A percentile compares a stretch with the other conserved stretches of the same genome.
These are phyloP conservation scores for Debaryomyces tyrocola DNA, from an alignment of 805 yeast species.

Conservation along the genomic window DNA sequence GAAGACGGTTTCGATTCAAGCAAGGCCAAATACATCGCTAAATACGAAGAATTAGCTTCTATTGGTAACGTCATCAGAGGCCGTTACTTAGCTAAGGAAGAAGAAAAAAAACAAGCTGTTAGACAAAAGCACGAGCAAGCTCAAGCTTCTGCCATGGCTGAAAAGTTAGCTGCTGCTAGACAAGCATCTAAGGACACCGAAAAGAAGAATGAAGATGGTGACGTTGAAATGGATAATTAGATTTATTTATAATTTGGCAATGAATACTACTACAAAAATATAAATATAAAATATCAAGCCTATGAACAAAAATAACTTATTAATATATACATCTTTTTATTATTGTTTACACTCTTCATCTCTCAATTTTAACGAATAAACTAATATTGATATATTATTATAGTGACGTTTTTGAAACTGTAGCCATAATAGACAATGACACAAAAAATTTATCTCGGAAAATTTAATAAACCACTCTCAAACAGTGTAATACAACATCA, in stretches of 20 bases:
- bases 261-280: not conserved
- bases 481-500: no score
- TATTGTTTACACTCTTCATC: no score
- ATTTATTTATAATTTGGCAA: not conserved
- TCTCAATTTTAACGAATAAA: no score
- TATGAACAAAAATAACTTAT: not conserved
- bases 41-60: slow-evolving; percentile 94
- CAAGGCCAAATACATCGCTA: slow-evolving; percentile 96
- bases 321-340: not conserved
- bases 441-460: not conserved
- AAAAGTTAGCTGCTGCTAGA: slow-evolving; percentile 78
- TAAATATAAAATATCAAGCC: not conserved
- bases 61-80: slow-evolving; percentile 94
- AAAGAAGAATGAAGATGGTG: slow-evolving; percentile 26
- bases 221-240: slow-evolving; percentile 32
- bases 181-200: slow-evolving; percentile 42
- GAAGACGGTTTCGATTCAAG: slow-evolving; percentile 96
- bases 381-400: no score
- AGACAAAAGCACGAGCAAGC: slow-evolving; percentile 86
- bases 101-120: slow-evolving; percentile 88
- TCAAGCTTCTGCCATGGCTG: slow-evolving; percentile 80
- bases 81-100: slow-evolving; percentile 90
- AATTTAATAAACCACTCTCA: not conserved
- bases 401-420: no score
- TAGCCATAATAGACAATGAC: not conserved